Evolutionary conservation across 2,329 filamentous ascomycete genomes (phyloP).

Genomic region (Arthrocladium fulminans): DNA sequence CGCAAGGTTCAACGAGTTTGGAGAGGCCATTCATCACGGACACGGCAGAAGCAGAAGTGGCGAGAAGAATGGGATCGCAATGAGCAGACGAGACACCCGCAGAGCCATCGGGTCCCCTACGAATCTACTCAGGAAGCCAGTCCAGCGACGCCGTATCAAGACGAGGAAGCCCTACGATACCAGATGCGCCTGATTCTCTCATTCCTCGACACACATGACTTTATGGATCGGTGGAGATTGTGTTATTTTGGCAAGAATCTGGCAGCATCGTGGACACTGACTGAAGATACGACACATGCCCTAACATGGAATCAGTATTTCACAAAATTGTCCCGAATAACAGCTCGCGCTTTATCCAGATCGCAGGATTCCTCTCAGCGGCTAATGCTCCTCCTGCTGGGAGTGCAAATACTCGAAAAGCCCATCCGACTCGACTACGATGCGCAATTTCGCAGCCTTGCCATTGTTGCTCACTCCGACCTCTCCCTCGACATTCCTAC

Average conservation of each 20-base stretch:
- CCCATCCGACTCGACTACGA: slow-evolving; percentile 5
- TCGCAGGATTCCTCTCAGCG: slow-evolving; percentile 36
- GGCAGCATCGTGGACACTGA: slow-evolving; percentile 8
- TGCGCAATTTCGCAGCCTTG: slow-evolving; percentile 3
- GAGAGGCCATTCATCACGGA: slow-evolving; percentile 64
- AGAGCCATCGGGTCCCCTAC: slow-evolving; percentile 7
- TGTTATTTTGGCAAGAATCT: slow-evolving; percentile 37
- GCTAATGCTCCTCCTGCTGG: slow-evolving; percentile 32
- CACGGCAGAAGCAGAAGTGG: slow-evolving; percentile 47
- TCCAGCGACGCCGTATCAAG: slow-evolving; percentile 26
- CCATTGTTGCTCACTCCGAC: not conserved
- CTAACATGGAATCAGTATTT: slow-evolving; percentile 37
- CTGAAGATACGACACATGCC: slow-evolving; percentile 29
- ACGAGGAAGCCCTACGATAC: slow-evolving; percentile 33
- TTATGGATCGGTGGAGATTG: slow-evolving; percentile 8
- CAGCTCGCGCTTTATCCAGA: slow-evolving; percentile 30
- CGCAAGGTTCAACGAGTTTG: slow-evolving; percentile 69
- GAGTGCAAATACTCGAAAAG: not conserved
- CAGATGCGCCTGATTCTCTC: slow-evolving; percentile 60
- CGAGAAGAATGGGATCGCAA: slow-evolving; percentile 55
- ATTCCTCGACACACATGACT: slow-evolving; percentile 43
- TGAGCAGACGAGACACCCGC: slow-evolving; percentile 32
- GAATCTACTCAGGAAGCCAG: slow-evolving; percentile 25
- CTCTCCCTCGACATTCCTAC: not conserved
- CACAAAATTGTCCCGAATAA: slow-evolving; percentile 46